Percentiles rank a stretch among this genome's conserved stretches.
Conservation (phyloP, 371 early-diverging fungal species). For the Zancudomyces culisetae region DNA sequence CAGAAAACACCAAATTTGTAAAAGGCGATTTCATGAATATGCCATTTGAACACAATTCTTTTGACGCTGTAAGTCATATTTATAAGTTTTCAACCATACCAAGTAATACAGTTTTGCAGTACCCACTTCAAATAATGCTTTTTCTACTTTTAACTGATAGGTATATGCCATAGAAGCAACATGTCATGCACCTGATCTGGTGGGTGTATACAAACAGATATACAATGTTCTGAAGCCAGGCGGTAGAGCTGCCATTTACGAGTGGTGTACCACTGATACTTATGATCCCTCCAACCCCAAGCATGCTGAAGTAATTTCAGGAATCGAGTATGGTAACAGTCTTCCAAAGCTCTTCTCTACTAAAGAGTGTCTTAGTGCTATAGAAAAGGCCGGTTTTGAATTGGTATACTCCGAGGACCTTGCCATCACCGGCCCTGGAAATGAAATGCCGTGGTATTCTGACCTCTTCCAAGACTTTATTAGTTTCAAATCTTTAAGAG, state of each 20-base stretch:
- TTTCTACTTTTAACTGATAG: too few relatives aligned
- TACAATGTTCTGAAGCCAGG: constrained; percentile 85
- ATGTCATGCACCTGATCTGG: constrained; percentile 63
- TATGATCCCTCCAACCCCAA: constrained; percentile 52
- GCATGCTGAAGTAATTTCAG: constrained; percentile 54
- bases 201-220: constrained; percentile 69
- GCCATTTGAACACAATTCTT: constrained; percentile 58
- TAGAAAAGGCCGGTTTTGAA: constrained; percentile 71
- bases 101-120: too few relatives aligned
- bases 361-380: constrained; percentile 43
- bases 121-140: too few relatives aligned
- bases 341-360: constrained; percentile 64
- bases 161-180: constrained; percentile 88
- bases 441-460: constrained; percentile 57
- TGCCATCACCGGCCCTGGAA: constrained; percentile 32
- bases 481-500: constrained; percentile 32
- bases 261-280: constrained; percentile 76
- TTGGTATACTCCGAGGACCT: constrained; percentile 46
- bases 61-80: too few relatives aligned
- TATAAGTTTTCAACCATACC: too few relatives aligned
- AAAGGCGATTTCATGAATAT: constrained; percentile 84
- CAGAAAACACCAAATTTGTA: constrained; percentile 35
- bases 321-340: constrained; percentile 73
- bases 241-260: constrained; percentile 70
- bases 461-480: constrained; percentile 47